phyloP scores from a whole-genome alignment of 257 asterid genomes.

The Mentha longifolia region DNA sequence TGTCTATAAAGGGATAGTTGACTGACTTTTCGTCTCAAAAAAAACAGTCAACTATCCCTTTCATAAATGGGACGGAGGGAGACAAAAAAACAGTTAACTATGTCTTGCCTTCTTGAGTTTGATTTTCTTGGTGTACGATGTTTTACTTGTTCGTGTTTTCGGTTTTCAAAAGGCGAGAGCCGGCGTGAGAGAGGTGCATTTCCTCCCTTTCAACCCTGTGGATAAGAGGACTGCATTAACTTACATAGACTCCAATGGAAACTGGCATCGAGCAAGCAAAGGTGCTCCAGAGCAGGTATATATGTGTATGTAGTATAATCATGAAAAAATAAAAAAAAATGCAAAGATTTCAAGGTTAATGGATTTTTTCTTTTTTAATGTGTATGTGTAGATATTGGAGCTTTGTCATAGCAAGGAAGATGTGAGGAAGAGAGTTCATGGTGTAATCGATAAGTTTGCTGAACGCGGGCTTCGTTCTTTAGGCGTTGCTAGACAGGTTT shows the following conservation, averaged over 20 bases:
- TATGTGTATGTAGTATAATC: not conserved
- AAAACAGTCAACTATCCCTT: too few species aligned
- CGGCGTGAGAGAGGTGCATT: slow-evolving; percentile 80
- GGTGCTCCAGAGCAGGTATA: slow-evolving; percentile 98
- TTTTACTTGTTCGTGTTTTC: too few species aligned
- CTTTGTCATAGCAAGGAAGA: slow-evolving; percentile 79
- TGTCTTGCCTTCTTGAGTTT: too few species aligned
- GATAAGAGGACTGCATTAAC: slow-evolving; percentile 96
- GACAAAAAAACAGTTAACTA: too few species aligned
- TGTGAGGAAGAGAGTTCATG: slow-evolving; percentile 66
- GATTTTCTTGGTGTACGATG: too few species aligned
- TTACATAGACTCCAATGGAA: slow-evolving; percentile 73
- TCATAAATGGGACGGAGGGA: too few species aligned
- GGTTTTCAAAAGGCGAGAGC: slow-evolving; percentile 67
- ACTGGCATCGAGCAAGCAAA: slow-evolving; percentile 90
- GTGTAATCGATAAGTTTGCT: slow-evolving; percentile 82
- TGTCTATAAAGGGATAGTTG: too few species aligned
- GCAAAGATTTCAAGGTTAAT: too few species aligned
- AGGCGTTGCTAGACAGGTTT: slow-evolving; percentile 88
- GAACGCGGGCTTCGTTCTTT: slow-evolving; percentile 94
- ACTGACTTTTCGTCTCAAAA: too few species aligned
- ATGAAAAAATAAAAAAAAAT: too few species aligned
- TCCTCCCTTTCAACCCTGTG: slow-evolving; percentile 90
- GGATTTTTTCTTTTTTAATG: not conserved
- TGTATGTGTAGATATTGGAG: slow-evolving; percentile 54